Conservation (phyloP, 2,329 filamentous ascomycete genomes). For the Colletotrichum viniferum region DNA sequence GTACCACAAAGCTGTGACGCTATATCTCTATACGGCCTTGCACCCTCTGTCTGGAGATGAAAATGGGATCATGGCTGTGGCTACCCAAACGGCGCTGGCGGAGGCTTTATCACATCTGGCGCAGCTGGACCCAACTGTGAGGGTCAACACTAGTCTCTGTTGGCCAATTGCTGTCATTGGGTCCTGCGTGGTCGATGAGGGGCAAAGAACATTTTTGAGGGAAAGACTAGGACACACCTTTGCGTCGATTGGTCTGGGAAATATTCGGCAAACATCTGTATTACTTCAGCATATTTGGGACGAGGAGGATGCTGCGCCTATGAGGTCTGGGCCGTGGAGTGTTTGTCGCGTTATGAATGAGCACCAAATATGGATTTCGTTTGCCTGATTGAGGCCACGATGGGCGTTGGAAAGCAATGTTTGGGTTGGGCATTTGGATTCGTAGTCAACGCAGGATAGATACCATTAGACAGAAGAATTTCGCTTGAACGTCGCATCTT, state of each 20-base stretch:
- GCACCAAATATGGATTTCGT: constrained; percentile 52
- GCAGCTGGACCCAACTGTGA: constrained; percentile 33
- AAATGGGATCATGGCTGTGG: background rate
- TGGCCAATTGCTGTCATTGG: constrained; percentile 44
- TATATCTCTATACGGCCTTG: background rate
- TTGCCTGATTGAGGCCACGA: constrained; percentile 36
- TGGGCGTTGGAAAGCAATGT: background rate
- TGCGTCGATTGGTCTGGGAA: background rate
- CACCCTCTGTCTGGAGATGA: background rate
- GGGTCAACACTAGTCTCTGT: constrained; percentile 44
- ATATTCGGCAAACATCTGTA: background rate
- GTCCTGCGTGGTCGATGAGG: constrained; percentile 36
- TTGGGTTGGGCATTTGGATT: background rate
- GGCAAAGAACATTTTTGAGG: constrained; percentile 34
- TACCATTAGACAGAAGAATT: background rate
- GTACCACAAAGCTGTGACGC: background rate
- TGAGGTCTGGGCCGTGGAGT: constrained; percentile 42
- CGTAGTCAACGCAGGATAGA: background rate
- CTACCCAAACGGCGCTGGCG: background rate
- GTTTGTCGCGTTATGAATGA: constrained; percentile 49
- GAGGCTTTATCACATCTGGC: background rate
- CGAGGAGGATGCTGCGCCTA: constrained; percentile 5
- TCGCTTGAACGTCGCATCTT: background rate
- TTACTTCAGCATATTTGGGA: constrained; percentile 48
- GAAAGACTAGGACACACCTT: background rate